A percentile compares a stretch with the other conserved stretches of the same genome.
Evolutionary conservation across 352 stramenopile species (phyloP).

Genomic region (Globisporangium megalacanthum): DNA sequence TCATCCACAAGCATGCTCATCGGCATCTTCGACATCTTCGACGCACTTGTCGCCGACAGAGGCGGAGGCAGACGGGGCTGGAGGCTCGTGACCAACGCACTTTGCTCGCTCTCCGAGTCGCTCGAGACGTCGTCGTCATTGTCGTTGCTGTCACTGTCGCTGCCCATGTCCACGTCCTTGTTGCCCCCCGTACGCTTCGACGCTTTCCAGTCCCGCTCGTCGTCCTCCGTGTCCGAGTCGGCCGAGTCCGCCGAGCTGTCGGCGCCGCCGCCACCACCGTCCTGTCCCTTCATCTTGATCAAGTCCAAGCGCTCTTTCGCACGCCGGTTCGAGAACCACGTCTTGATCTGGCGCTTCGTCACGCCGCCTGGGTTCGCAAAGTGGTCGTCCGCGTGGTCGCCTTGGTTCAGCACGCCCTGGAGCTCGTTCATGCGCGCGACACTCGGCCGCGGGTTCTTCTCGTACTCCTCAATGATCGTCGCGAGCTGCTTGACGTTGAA

Average conservation of each 20-base stretch:
- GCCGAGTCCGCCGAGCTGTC: too few relatives aligned
- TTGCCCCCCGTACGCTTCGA: not conserved
- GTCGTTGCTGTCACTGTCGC: conserved; percentile 28
- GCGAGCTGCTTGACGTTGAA: conserved; percentile 85
- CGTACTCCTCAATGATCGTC: conserved; percentile 82
- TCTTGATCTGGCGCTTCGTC: conserved; percentile 80
- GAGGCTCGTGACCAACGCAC: not conserved
- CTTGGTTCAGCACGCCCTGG: conserved; percentile 64
- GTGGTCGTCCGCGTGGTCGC: conserved; percentile 58
- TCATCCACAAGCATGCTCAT: conserved; percentile 21
- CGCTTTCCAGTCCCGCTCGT: conserved; percentile 19
- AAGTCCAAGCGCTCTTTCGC: conserved; percentile 76
- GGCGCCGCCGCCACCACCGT: conserved; percentile 10
- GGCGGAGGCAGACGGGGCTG: not conserved
- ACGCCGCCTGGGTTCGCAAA: conserved; percentile 36
- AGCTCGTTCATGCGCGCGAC: conserved; percentile 63
- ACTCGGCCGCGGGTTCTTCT: conserved; percentile 71
- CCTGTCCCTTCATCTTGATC: conserved; percentile 74
- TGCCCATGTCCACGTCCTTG: conserved; percentile 21
- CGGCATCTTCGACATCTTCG: conserved; percentile 1
- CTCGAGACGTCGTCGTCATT: conserved; percentile 14
- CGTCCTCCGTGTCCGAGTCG: conserved; percentile 21
- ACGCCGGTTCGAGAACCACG: conserved; percentile 79
- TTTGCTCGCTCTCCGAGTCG: conserved; percentile 9
- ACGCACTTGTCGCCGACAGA: too few relatives aligned